A percentile compares a stretch with the other conserved stretches of the same genome.
Conservation (phyloP, 768 basidiomycete genomes). For the Leccinum ochraceum region DNA sequence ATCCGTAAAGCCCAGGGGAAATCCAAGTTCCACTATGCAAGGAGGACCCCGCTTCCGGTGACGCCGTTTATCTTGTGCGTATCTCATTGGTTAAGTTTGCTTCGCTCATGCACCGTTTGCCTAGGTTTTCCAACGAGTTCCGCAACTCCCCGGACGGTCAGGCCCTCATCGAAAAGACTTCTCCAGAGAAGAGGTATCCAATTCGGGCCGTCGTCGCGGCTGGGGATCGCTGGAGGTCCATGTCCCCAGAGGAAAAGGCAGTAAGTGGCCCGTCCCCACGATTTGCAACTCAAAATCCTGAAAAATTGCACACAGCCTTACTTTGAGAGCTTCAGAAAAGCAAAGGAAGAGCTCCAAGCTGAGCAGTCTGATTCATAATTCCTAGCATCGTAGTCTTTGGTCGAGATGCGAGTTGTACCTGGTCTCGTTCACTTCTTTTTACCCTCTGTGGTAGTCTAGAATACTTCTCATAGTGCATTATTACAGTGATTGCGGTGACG, state of each 20-base stretch:
- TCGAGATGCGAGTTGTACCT: constrained; percentile 3
- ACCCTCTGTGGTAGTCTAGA: not conserved
- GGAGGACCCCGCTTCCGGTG: not conserved
- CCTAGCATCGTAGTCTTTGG: not conserved
- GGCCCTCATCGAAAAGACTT: constrained; percentile 12
- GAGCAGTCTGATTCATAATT: constrained; percentile 9
- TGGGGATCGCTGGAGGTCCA: constrained; percentile 31
- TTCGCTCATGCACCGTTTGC: not conserved
- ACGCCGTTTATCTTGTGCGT: constrained; percentile 31
- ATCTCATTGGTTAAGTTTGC: not conserved
- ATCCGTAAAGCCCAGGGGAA: constrained; percentile 32
- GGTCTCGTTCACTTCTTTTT: constrained; percentile 4
- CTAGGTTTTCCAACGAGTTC: constrained; percentile 26
- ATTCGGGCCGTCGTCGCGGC: constrained; percentile 17
- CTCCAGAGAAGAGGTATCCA: not conserved
- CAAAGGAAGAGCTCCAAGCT: constrained; percentile 15
- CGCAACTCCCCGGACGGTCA: constrained; percentile 18
- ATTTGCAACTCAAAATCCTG: not conserved
- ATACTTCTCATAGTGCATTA: constrained; percentile 13
- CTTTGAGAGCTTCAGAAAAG: constrained; percentile 17
- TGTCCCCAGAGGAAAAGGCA: constrained; percentile 35
- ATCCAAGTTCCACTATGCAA: constrained; percentile 9
- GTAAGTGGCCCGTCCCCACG: constrained; percentile 16
- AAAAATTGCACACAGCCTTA: constrained; percentile 21
- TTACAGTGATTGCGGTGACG: constrained; percentile 8